These are phyloP conservation scores for Sporothrix pallida DNA, from an alignment of 2,329 filamentous ascomycete species.

Conservation along the genomic window DNA sequence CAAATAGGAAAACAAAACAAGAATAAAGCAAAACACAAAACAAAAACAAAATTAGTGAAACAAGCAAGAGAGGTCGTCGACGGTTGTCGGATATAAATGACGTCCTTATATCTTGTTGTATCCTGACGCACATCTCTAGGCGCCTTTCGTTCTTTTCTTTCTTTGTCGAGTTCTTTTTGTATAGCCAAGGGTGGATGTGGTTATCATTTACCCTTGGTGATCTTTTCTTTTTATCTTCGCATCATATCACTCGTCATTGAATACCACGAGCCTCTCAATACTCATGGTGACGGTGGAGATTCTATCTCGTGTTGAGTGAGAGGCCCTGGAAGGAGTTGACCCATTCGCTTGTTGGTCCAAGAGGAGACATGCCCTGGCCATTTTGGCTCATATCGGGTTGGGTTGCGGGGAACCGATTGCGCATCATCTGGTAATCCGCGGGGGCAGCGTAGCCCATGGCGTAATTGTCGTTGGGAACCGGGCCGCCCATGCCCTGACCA, in stretches of 20 bases:
- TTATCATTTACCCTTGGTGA: not conserved
- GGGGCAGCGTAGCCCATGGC: conserved; percentile 49
- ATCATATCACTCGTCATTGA: not conserved
- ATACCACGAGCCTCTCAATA: no score
- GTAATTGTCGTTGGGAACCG: conserved; percentile 51
- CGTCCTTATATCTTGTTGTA: not conserved
- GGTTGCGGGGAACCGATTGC: conserved; percentile 54
- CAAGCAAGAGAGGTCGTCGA: not conserved
- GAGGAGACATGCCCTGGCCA: conserved; percentile 50
- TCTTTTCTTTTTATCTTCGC: not conserved
- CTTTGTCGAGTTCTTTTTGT: not conserved
- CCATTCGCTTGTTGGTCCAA: conserved; percentile 64
- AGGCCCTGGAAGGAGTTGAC: conserved; percentile 69
- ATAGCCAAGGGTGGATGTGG: not conserved
- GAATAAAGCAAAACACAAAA: not conserved
- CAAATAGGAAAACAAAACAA: not conserved
- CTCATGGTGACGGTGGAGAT: not conserved
- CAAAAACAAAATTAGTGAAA: not conserved
- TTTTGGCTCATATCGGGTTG: conserved; percentile 44
- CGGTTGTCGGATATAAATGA: not conserved
- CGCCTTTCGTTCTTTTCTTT: conserved; percentile 16
- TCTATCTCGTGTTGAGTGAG: conserved; percentile 62
- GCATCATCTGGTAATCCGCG: conserved; percentile 55
- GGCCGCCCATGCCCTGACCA: conserved; percentile 47
- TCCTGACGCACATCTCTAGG: conserved; percentile 2